A percentile compares a stretch with the other conserved stretches of the same genome.
Conservation (phyloP, 1,284 basidiomycete genomes). For the Naganishia albida region DNA sequence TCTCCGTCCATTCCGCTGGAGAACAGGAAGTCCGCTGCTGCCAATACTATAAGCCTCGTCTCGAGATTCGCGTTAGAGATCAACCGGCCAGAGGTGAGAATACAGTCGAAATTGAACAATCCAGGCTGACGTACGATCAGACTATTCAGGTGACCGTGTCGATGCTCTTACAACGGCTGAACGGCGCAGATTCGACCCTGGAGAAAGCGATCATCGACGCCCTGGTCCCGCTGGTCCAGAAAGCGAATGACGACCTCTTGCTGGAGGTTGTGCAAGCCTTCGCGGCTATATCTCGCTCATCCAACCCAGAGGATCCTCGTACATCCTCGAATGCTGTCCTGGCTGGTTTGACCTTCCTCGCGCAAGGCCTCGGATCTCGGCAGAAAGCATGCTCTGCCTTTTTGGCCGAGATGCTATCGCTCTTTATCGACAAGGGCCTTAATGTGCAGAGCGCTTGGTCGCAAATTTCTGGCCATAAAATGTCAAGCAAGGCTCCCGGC, state of each 20-base stretch:
- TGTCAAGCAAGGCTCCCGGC: constrained; percentile 39
- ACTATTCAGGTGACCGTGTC: constrained; percentile 83
- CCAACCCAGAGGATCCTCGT: constrained; percentile 78
- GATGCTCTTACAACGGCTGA: constrained; percentile 86
- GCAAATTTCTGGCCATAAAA: constrained; percentile 55
- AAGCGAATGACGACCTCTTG: constrained; percentile 74
- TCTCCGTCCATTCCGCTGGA: constrained; percentile 25
- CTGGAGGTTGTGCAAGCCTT: constrained; percentile 82
- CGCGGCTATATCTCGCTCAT: constrained; percentile 78
- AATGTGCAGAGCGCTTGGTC: constrained; percentile 65
- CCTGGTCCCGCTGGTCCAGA: constrained; percentile 82
- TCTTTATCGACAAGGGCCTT: constrained; percentile 89
- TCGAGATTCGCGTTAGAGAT: constrained; percentile 81
- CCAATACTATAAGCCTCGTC: constrained; percentile 86
- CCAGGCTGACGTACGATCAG: constrained; percentile 49
- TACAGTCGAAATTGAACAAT: background rate
- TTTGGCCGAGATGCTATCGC: constrained; percentile 77
- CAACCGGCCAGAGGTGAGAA: constrained; percentile 70
- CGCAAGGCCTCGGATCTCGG: constrained; percentile 66
- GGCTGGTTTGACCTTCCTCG: constrained; percentile 83
- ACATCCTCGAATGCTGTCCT: constrained; percentile 85
- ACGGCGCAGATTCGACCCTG: constrained; percentile 77
- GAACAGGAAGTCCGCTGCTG: constrained; percentile 61
- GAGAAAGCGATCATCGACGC: constrained; percentile 90
- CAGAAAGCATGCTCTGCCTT: constrained; percentile 79